Evolutionary conservation across 2,329 filamentous ascomycete species (phyloP).

Genomic region (Alternaria solani): DNA sequence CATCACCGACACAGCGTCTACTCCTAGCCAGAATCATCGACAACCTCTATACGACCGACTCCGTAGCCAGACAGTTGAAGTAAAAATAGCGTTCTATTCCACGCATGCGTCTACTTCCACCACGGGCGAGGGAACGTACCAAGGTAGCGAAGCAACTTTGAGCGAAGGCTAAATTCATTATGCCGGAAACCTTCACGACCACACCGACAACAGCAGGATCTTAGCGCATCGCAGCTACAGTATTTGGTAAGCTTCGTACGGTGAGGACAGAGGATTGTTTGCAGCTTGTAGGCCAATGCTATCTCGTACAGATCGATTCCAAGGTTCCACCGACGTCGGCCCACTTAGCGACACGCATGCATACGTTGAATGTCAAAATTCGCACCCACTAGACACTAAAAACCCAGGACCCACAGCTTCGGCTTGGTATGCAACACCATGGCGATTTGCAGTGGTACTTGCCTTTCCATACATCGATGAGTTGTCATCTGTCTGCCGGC

Average conservation of each 20-base stretch:
- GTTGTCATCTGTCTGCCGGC: accelerated
- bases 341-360: neutral
- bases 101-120: neutral
- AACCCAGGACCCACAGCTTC: neutral
- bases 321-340: neutral
- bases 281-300: neutral
- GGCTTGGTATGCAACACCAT: neutral
- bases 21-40: neutral
- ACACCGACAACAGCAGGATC: neutral
- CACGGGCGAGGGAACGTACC: neutral
- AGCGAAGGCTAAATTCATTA: neutral
- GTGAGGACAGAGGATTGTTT: neutral
- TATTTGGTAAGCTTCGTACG: neutral
- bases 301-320: too few species aligned
- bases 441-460: too few species aligned
- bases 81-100: accelerated
- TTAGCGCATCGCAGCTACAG: neutral
- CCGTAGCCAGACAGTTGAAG: accelerated
- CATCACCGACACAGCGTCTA: too few species aligned
- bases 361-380: neutral
- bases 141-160: neutral
- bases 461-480: too few species aligned
- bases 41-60: neutral
- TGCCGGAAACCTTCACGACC: neutral
- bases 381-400: neutral